Base-by-base conservation (phyloP, 257 asterid species). In the Penstemon barbatus region DNA sequence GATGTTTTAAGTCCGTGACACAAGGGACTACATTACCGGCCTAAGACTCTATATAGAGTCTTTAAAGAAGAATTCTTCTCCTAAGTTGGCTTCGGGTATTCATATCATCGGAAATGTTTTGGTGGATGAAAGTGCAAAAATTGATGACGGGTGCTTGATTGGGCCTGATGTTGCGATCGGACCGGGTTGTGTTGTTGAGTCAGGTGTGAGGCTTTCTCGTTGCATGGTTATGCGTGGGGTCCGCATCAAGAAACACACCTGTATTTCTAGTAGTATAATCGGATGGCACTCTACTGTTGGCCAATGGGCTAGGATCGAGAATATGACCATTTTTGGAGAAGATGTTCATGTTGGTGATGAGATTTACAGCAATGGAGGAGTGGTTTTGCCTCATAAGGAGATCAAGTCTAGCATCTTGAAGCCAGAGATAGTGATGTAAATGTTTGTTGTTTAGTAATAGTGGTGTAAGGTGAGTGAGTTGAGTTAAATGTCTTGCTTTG, bases 261-360 rank as follows among this genome's bases (percentile, higher is more conserved):
- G 95, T 75, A 68, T 91, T 67, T 82, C 95, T 10, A 71, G 91
- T 37, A 91, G 97, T 74, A 91, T 91, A 33, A 87, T 91, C 2
- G 97, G 97, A 7, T 91, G 97, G 97, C 97, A 91, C 80, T 91
- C 97, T 0, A 91, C 96, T 0, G 88, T 91, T 8, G 97, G 96
- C 7, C 86, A 83, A 79, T 89, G 97, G 97, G 93, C 97, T 59
- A 89, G 97, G 0, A 90, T 87, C 66, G 97, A 89, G 84, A 90
- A 91, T 74, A 91, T 91, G 97, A 88, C 97, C n/a, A 84, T 91
- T 37, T 71, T 91, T 54, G 96, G 96, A 37, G 96, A 91, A 77
- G 96, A 91, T 46, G 97, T 91, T 65, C 96, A 91, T 69, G 91
- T 91, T 36, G 78, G 95, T 18, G 97, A 91, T 55, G 97, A 91